These are phyloP conservation scores for Monosiga brevicollis DNA, from an alignment of 78 protist species.

Conservation along the genomic window DNA sequence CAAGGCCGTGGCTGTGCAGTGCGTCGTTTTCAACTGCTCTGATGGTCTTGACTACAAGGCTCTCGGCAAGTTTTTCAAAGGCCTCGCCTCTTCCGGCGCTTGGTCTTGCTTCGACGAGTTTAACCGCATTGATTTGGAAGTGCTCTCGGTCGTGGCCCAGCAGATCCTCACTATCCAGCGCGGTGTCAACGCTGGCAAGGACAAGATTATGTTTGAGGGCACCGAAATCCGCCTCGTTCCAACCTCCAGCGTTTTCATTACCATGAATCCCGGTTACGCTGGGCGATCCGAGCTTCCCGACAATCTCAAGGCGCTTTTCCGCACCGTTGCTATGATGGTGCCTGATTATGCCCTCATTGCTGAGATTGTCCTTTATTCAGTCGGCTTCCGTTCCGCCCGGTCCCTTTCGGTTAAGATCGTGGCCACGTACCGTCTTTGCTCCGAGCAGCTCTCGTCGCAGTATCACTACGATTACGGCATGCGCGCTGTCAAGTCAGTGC, in stretches of 20 bases:
- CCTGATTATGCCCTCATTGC: slow-evolving; percentile 80
- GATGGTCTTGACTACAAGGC: slow-evolving; percentile 54
- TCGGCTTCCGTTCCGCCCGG: slow-evolving; percentile 56
- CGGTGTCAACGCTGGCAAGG: slow-evolving; percentile 28
- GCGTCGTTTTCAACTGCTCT: slow-evolving; percentile 81
- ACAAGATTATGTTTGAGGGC: slow-evolving; percentile 42
- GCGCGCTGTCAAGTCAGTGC: slow-evolving; percentile 77
- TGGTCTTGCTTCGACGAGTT: slow-evolving; percentile 88
- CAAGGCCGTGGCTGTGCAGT: slow-evolving; percentile 71
- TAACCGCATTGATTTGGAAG: slow-evolving; percentile 81
- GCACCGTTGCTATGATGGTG: slow-evolving; percentile 54
- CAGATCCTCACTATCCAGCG: slow-evolving; percentile 63
- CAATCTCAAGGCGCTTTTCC: slow-evolving; percentile 64
- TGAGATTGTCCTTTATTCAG: slow-evolving; percentile 69
- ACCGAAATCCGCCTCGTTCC: slow-evolving; percentile 36
- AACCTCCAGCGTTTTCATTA: slow-evolving; percentile 67
- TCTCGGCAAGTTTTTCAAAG: slow-evolving; percentile 72
- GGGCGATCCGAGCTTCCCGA: slow-evolving; percentile 89
- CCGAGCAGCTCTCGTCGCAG: slow-evolving; percentile 83
- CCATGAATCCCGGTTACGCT: slow-evolving; percentile 92
- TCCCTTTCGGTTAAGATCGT: slow-evolving; percentile 63
- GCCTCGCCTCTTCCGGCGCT: slow-evolving; percentile 53
- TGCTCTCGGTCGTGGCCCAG: slow-evolving; percentile 75
- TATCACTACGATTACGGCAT: slow-evolving; percentile 84
- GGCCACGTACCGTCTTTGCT: slow-evolving; percentile 66